Evolutionary conservation across 1,139 yeast genomes (phyloP).

Genomic region (Lodderomyces parapsilosis): DNA sequence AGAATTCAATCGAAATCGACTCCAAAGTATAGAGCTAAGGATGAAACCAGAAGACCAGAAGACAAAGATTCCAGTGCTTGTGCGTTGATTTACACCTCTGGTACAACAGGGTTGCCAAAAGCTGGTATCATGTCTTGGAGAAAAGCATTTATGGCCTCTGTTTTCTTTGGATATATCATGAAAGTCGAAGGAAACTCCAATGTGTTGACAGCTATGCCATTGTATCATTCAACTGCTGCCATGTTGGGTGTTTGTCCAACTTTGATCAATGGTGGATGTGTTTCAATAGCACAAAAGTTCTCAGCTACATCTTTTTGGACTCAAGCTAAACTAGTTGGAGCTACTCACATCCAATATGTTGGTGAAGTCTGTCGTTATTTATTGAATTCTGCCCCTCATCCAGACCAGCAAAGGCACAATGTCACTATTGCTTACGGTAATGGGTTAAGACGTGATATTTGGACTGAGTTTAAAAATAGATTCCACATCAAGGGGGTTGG

Average conservation of each 20-base stretch:
- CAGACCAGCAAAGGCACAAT: slow-evolving; percentile 66
- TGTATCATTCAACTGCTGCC: slow-evolving; percentile 93
- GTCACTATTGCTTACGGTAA: slow-evolving; percentile 84
- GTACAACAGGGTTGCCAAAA: slow-evolving; percentile 94
- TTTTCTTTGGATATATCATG: slow-evolving; percentile 69
- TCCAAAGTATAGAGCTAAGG: slow-evolving; percentile 55
- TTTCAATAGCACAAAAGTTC: slow-evolving; percentile 79
- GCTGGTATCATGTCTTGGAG: slow-evolving; percentile 95
- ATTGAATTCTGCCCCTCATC: slow-evolving; percentile 60
- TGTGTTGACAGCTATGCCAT: slow-evolving; percentile 91
- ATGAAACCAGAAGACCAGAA: slow-evolving; percentile 53
- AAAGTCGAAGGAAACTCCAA: slow-evolving; percentile 54
- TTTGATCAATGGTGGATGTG: slow-evolving; percentile 63
- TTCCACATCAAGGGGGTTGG: slow-evolving; percentile 77
- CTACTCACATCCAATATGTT: slow-evolving; percentile 88
- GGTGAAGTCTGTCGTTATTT: slow-evolving; percentile 95
- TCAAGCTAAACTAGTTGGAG: slow-evolving; percentile 67
- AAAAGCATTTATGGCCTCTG: slow-evolving; percentile 70
- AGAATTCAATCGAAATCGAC: slow-evolving; percentile 46
- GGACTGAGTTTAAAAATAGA: slow-evolving; percentile 76
- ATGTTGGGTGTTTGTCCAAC: slow-evolving; percentile 81
- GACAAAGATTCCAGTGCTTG: slow-evolving; percentile 64
- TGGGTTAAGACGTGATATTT: slow-evolving; percentile 89
- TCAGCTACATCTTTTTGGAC: slow-evolving; percentile 89
- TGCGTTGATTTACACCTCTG: slow-evolving; percentile 83